Evolutionary conservation across 2,329 filamentous ascomycete genomes (phyloP), one percentile per base, ranked within the genome.

Genomic region (Paraphoma chrysanthemicola): DNA sequence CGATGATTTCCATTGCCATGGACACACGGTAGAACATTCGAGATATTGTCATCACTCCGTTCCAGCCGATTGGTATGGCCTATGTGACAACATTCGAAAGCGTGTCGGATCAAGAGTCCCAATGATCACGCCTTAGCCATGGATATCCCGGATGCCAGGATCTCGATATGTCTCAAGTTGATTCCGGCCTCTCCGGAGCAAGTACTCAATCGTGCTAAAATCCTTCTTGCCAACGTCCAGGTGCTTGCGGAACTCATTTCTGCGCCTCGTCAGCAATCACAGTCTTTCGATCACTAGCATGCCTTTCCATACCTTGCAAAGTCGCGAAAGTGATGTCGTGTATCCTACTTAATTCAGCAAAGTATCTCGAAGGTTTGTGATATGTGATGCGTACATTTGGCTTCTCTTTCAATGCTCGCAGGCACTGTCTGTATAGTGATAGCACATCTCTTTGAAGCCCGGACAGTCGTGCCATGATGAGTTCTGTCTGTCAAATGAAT

Each of bases 391-490:
- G 68, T 76, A 94, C 92, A 68, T 79, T 74, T 48, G 93, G 92
- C 77, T 99, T 98, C 70, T 88, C 89, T 57, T 89, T 86, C 56
- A 90, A 88, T 70, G 91, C 91, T 57, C 93, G 87, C 28, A 99
- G 81, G 70, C 94, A 98, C 72, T 88, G 86, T 56, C 94, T 88
- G 76, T 98, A 99, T 12, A 99, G 85, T 33, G 88, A 83, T 49
- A 98, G 78, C 3, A 97, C 94, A 70, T 97, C 92, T 69, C 86
- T 89, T 75, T 98, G 94, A n/a, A 98, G 82, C 36, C 95, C 95
- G 7, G 93, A 96, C 28, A 93, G 81, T 67, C 87, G 84, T 18
- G 65, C 67, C 75, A 78, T 78, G 4, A 8, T 44, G 29, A 23
- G 23, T 23, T 23, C 23, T 23, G 23, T 3, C 5, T 2, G 23